Conservation (phyloP, 352 stramenopile species). For the Globisporangium cylindrosporum region DNA sequence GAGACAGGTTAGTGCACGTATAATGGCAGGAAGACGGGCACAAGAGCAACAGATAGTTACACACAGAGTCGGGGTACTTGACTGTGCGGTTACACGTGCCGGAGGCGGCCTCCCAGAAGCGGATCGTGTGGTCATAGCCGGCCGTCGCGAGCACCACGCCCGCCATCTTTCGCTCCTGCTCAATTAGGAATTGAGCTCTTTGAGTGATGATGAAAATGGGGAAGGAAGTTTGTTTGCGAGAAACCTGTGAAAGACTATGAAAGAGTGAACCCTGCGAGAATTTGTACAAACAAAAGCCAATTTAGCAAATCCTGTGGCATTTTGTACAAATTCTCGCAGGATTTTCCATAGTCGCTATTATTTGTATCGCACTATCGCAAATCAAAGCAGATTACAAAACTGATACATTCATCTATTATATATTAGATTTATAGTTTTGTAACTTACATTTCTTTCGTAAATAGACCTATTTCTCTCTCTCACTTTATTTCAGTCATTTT, state of each 20-base stretch:
- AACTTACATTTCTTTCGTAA: neutral
- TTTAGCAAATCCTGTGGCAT: too few species aligned
- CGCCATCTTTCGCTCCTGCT: slow-evolving; percentile 47
- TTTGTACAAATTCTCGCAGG: too few species aligned
- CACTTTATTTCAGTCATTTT: too few species aligned
- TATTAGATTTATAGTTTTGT: neutral
- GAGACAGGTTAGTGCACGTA: neutral
- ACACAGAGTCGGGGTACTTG: slow-evolving; percentile 93
- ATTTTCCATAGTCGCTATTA: too few species aligned
- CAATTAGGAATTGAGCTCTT: neutral
- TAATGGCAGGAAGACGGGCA: neutral
- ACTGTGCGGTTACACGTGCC: slow-evolving; percentile 95
- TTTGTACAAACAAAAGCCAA: too few species aligned
- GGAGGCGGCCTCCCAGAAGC: slow-evolving; percentile 97
- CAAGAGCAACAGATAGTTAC: slow-evolving; percentile 7
- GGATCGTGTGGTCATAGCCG: slow-evolving; percentile 98
- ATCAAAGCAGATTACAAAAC: neutral
- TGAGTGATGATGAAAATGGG: neutral
- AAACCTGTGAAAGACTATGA: too few species aligned
- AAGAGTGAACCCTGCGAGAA: too few species aligned
- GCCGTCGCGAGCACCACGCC: slow-evolving; percentile 96
- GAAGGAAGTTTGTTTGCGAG: neutral
- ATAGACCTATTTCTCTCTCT: neutral
- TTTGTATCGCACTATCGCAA: too few species aligned
- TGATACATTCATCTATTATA: neutral